Percentiles rank a stretch among this genome's conserved stretches.
phyloP scores from a whole-genome alignment of 2,329 filamentous ascomycete genomes.

The Neonectria faginata region DNA sequence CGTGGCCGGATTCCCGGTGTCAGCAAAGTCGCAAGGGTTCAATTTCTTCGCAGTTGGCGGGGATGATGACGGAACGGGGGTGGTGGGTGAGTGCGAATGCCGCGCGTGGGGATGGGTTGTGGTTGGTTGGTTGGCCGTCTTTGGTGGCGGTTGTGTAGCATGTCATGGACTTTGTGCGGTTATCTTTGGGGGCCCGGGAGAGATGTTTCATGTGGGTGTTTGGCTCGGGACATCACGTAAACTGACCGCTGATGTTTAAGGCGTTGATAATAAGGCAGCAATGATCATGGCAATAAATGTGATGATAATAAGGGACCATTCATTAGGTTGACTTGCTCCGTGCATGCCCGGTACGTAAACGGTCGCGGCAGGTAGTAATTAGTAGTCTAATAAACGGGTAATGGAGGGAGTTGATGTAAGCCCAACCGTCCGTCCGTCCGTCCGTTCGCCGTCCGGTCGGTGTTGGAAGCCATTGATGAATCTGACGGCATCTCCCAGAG shows the following conservation, averaged over 20 bases:
- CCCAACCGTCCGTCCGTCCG: too few relatives aligned
- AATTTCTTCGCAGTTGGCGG: not conserved
- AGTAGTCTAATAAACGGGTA: not conserved
- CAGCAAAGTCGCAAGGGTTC: conserved; percentile 1
- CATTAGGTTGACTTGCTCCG: not conserved
- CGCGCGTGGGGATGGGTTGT: conserved; percentile 2
- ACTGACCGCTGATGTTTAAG: not conserved
- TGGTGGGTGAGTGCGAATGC: not conserved
- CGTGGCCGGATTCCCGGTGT: conserved; percentile 8
- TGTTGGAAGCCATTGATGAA: not conserved
- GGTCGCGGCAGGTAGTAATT: not conserved
- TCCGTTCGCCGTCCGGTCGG: too few relatives aligned
- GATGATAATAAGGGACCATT: not conserved
- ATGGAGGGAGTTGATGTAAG: not conserved
- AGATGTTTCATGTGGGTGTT: not conserved
- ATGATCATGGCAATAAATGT: too few relatives aligned
- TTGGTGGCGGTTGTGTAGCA: not conserved
- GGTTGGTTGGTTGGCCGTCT: not conserved
- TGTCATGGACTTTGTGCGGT: conserved; percentile 1
- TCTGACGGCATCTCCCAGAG: conserved; percentile 1
- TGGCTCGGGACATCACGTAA: not conserved
- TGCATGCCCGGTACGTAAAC: not conserved
- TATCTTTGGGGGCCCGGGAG: not conserved
- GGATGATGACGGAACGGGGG: not conserved
- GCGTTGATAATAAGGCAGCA: not conserved